Evolutionary conservation across 2,329 filamentous ascomycete genomes (phyloP), one percentile per base, ranked within the genome.

Genomic region (Ceratocystis cacaofunesta): DNA sequence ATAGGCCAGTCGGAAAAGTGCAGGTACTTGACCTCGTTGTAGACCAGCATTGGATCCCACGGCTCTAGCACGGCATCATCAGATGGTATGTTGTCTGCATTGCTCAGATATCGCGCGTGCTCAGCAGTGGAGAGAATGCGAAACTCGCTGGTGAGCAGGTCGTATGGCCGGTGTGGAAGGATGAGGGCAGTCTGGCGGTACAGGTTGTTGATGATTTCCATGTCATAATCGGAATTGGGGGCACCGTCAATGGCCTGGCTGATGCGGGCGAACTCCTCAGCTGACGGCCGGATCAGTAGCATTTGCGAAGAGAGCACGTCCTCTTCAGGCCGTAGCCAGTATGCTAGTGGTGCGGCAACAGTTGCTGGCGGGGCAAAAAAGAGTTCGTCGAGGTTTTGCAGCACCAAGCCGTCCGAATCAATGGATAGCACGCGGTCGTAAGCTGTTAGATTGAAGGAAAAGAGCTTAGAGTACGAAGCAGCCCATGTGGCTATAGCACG

Each of bases 1-100:
- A 88, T 70, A 0, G 86, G 87, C 83, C 83, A 87, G 70, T 90
- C 87, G 12, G 82, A 86, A 72, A 89, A 89, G 72, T 89, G 86
- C 1, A 89, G 76, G 4, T 86, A 78, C 68, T 87, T 88, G 5
- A 84, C 82, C 70, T 87, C 83, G 15, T 78, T 78, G 63, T 82
- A 76, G 0, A 78, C 77, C 36, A 72, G 64, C 67, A 73, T 25
- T 0, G 85, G 78, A 70, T 88, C 81, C 84, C 85, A 89, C 1
- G 70, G 69, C 19, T 63, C 65, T 2, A 32, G 61, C 68, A 82
- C 82, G 1, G 78, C 72, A 7, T 77, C 71, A 28, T 32, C 52
- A 28, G 52, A 4, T 22, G 52, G 25, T 19, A 17, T 22, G 69
- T 78, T 78, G 1, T 81, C 74, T 22, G 79, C 75, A 5, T 70